Evolutionary conservation across 75 land plant genomes (phyloP), one percentile per base, ranked within the genome.

Genomic region (Pinus tabuliformis): DNA sequence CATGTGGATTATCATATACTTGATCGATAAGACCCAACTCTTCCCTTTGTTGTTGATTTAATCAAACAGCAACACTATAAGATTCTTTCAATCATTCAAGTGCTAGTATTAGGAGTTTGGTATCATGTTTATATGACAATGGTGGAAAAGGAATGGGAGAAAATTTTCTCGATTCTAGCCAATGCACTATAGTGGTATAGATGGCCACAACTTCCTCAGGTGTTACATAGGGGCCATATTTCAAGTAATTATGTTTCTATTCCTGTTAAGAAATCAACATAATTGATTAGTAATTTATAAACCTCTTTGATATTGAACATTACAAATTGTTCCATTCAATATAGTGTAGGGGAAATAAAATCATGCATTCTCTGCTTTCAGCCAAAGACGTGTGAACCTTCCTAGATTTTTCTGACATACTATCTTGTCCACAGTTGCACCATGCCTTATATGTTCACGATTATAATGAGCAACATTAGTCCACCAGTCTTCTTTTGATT

Each of bases 141-240:
- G 99, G 99, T 39, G 99, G 99, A 72, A 97, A 97, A 13, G 99
- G 99, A 80, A 97, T 97, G 26, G 99, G 98, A 4, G 99, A 89
- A 81, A 97, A 97, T 80, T 97, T 97, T 71, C 98, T 91, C 0
- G 98, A 97, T 77, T 97, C 99, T 80, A 97, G 73, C 99, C 99
- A 97, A 80, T 94, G 98, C 59, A 97, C 99, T 66, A 98, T 97
- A 15, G 99, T 97, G 1, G 99, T 92, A 72, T 97, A 97, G 20
- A 97, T 97, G n/a, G 99, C 99, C 72, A 97, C 98, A 49, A 98
- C 98, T 90, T 97, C 99, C 83, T 97, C 99, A 60, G 98, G 99
- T 33, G 99, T 97, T 30, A 94, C 99, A 80, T 97, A 97, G 54
- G 99, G 99, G 52, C 98, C 99, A 85, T 97, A 98, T 75, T 97